Evolutionary conservation across 2,329 filamentous ascomycete species (phyloP).

Genomic region (Thielaviopsis cerberus): DNA sequence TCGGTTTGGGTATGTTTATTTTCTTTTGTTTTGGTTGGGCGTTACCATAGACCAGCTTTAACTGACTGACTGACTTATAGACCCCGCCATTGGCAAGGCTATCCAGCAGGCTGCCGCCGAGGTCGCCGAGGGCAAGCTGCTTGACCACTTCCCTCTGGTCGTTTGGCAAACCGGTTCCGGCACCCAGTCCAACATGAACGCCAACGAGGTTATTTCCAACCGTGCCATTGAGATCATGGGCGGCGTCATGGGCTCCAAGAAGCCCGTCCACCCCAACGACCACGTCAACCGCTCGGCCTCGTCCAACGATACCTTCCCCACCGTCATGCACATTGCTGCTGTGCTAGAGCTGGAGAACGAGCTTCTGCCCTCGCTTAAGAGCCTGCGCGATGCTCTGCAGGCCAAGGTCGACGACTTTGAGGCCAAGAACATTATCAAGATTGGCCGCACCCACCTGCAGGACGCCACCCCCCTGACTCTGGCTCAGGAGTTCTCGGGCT

Average conservation of each 20-base stretch:
- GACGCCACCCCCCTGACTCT: slow-evolving; percentile 91
- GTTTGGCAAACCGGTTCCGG: slow-evolving; percentile 99
- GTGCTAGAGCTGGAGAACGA: slow-evolving; percentile 80
- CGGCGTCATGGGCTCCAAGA: slow-evolving; percentile 86
- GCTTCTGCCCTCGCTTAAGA: slow-evolving; percentile 66
- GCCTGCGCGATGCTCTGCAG: slow-evolving; percentile 67
- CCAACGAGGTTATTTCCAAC: slow-evolving; percentile 99
- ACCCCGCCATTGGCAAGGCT: slow-evolving; percentile 75
- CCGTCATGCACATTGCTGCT: slow-evolving; percentile 97
- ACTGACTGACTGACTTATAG: too few relatives aligned
- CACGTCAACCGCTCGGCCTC: slow-evolving; percentile 98
- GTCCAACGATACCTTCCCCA: slow-evolving; percentile 98
- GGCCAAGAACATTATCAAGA: slow-evolving; percentile 84
- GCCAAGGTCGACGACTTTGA: slow-evolving; percentile 79
- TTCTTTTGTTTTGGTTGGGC: neutral
- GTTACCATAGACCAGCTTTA: too few relatives aligned
- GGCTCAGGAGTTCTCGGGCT: slow-evolving; percentile 94
- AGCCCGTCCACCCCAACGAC: slow-evolving; percentile 97
- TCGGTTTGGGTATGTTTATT: slow-evolving; percentile 50
- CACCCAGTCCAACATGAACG: slow-evolving; percentile 99
- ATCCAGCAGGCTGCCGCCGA: slow-evolving; percentile 89
- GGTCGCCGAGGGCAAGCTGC: slow-evolving; percentile 79
- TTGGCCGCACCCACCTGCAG: slow-evolving; percentile 90
- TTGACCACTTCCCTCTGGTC: slow-evolving; percentile 94
- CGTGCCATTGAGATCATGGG: slow-evolving; percentile 95